These are phyloP conservation scores for Ricinus communis DNA, from an alignment of 345 rosid genomes.

Conservation along the genomic window DNA sequence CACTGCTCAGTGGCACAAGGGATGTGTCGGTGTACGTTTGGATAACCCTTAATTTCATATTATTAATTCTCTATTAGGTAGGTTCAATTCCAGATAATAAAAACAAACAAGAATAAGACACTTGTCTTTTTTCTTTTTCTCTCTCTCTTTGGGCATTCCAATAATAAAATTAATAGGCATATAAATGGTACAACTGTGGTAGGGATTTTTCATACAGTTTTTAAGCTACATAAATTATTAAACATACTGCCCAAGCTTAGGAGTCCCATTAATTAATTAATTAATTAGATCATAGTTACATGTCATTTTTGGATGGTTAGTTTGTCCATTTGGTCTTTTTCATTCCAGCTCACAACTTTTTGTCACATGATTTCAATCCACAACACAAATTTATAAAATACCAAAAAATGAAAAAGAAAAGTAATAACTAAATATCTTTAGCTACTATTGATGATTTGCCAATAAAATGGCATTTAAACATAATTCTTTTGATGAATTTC, in stretches of 20 bases:
- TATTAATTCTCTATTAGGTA: no score
- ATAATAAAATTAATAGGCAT: not conserved
- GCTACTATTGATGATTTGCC: no score
- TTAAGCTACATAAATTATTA: not conserved
- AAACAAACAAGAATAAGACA: not conserved
- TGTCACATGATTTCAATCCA: not conserved
- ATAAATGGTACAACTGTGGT: no score
- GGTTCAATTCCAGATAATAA: not conserved
- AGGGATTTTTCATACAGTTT: no score
- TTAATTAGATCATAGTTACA: no score
- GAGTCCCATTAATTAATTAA: no score
- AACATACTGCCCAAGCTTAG: not conserved
- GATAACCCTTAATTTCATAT: not conserved
- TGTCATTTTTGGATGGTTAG: not conserved
- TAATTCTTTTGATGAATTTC: no score
- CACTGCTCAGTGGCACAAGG: slow-evolving; percentile 3
- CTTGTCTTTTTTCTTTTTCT: no score
- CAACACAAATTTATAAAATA: not conserved
- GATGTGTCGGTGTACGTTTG: not conserved
- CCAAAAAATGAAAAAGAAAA: no score
- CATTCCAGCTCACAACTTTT: slow-evolving; percentile 3
- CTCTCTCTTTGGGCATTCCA: no score
- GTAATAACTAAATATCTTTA: not conserved
- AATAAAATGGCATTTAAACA: no score
- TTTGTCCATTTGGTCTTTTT: not conserved